Conservation (phyloP, 306 rosid genomes). For the Astragalus glycyphyllos region DNA sequence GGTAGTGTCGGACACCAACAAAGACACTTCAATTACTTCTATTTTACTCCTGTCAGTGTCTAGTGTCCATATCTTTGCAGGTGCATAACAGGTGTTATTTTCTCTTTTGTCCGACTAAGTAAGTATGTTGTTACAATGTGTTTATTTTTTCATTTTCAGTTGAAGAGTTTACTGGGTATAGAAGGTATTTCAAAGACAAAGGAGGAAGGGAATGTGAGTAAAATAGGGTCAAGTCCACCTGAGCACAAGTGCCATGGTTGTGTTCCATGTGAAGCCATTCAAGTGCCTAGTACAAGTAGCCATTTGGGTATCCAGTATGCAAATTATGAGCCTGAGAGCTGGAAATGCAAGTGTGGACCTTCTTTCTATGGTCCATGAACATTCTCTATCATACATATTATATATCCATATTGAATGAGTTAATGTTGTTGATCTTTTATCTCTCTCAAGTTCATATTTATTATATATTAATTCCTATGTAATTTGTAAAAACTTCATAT, state of each 20-base stretch:
- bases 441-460: neutral
- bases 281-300: conserved; percentile 70
- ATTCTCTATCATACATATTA: neutral
- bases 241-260: conserved; percentile 91
- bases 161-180: conserved; percentile 50
- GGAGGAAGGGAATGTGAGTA: conserved; percentile 44
- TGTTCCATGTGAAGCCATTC: conserved; percentile 90
- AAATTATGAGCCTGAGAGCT: conserved; percentile 93
- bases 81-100: too few relatives aligned
- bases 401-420: too few relatives aligned
- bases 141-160: too few relatives aligned
- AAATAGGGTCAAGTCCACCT: conserved; percentile 93
- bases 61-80: too few relatives aligned
- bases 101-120: neutral
- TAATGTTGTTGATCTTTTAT: conserved; percentile 6
- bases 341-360: conserved; percentile 99
- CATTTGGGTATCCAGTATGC: conserved; percentile 70
- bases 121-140: neutral
- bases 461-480: conserved; percentile 20
- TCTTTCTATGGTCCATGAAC: conserved; percentile 78
- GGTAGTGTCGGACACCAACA: too few relatives aligned
- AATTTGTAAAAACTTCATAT: conserved; percentile 40
- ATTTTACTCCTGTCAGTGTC: too few relatives aligned
- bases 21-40: too few relatives aligned
- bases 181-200: conserved; percentile 20